A percentile compares a stretch with the other conserved stretches of the same genome.
These are phyloP conservation scores for Panaeolus papilionaceus DNA, from an alignment of 768 basidiomycete genomes.

Conservation along the genomic window DNA sequence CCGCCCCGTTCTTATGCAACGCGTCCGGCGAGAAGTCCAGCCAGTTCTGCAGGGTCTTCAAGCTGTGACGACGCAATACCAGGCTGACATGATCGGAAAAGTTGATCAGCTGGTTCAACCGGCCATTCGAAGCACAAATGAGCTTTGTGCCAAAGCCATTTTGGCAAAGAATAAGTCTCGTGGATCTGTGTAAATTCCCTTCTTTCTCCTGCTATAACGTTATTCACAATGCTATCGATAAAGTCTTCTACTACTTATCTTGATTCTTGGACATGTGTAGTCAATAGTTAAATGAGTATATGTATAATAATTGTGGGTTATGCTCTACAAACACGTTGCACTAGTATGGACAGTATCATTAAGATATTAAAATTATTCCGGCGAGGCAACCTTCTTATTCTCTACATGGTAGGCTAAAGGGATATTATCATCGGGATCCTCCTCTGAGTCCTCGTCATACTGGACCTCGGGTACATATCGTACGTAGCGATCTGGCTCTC, in stretches of 20 bases:
- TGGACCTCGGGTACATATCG: constrained; percentile 68
- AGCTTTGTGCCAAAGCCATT: neutral
- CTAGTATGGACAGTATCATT: no score
- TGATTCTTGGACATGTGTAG: no score
- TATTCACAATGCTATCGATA: no score
- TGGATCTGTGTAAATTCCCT: neutral
- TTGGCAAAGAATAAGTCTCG: neutral
- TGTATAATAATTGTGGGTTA: neutral
- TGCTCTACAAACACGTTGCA: neutral
- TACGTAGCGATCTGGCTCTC: constrained; percentile 65
- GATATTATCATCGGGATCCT: constrained; percentile 37
- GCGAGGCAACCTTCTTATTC: neutral
- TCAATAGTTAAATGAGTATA: no score
- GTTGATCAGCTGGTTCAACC: constrained; percentile 6
- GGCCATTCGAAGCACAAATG: neutral
- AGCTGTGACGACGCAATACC: neutral
- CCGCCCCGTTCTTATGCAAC: neutral
- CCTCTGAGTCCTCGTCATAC: constrained; percentile 49
- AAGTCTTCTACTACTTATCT: no score
- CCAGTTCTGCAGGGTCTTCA: neutral
- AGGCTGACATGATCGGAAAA: neutral
- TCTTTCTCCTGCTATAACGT: no score
- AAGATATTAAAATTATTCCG: constrained; percentile 9
- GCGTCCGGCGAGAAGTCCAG: neutral
- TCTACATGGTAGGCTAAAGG: constrained; percentile 24